Percentiles rank a stretch among this genome's conserved stretches.
Conservation (phyloP, 1,284 basidiomycete genomes). For the Xerocomus nothofagi region DNA sequence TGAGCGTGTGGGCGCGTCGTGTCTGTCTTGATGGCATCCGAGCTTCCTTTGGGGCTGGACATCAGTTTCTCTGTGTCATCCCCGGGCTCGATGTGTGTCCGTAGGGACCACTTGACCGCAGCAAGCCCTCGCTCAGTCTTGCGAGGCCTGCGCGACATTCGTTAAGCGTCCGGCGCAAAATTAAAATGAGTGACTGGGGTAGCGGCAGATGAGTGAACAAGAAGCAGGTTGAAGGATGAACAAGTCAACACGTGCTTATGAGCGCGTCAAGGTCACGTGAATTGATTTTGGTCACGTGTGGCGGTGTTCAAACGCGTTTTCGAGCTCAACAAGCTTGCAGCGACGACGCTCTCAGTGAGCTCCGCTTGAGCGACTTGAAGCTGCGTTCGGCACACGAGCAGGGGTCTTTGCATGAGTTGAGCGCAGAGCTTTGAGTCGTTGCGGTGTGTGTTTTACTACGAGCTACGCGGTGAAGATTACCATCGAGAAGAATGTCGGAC, state of each 20-base stretch:
- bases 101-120: slow-evolving; percentile 15
- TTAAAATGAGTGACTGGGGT: slow-evolving; percentile 30
- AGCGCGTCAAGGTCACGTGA: slow-evolving; percentile 34
- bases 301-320: neutral
- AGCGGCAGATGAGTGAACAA: slow-evolving; percentile 10
- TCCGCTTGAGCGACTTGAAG: neutral
- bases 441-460: neutral
- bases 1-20: slow-evolving; percentile 2
- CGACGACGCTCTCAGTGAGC: too few species aligned
- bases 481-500: slow-evolving; percentile 20
- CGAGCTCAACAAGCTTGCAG: too few species aligned
- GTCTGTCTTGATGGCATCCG: neutral
- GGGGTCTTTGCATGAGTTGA: slow-evolving; percentile 10
- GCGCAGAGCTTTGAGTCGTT: neutral
- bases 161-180: slow-evolving; percentile 33
- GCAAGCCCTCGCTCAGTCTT: slow-evolving; percentile 8
- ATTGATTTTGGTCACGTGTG: slow-evolving; percentile 29
- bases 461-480: neutral
- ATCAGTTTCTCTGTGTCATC: slow-evolving; percentile 30
- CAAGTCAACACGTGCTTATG: slow-evolving; percentile 19
- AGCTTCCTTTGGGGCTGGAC: slow-evolving; percentile 2
- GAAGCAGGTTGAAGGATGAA: slow-evolving; percentile 10
- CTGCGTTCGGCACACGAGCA: neutral
- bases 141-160: slow-evolving; percentile 23
- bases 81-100: slow-evolving; percentile 6